Conservation (phyloP, 768 basidiomycete species). For the Dioszegia hungarica region DNA sequence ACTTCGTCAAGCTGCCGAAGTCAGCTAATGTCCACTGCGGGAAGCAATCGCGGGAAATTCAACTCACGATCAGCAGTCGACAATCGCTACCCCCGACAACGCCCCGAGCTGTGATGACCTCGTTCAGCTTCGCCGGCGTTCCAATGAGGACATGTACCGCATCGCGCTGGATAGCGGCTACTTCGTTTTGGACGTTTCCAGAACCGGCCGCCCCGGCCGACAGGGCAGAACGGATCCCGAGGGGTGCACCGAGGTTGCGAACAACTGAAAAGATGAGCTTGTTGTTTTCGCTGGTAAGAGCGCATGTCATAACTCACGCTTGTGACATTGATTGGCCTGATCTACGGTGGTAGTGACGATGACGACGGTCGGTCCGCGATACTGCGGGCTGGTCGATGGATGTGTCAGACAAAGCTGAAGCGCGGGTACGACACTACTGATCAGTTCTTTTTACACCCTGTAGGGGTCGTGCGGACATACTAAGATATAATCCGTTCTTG, state of each 20-base stretch:
- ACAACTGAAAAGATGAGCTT: conserved; percentile 30
- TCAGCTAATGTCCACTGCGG: background rate
- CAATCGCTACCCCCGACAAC: conserved; percentile 78
- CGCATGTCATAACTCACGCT: conserved; percentile 39
- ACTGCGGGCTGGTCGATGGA: conserved; percentile 51
- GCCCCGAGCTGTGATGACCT: conserved; percentile 75
- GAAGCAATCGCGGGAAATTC: background rate
- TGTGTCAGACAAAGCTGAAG: conserved; percentile 56
- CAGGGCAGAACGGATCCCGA: conserved; percentile 84
- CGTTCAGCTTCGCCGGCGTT: conserved; percentile 92
- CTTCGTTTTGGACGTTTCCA: conserved; percentile 66
- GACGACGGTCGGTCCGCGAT: conserved; percentile 77
- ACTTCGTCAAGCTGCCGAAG: conserved; percentile 74
- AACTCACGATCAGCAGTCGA: conserved; percentile 69
- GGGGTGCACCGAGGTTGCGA: conserved; percentile 84
- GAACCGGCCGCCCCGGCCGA: conserved; percentile 64
- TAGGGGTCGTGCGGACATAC: conserved; percentile 51
- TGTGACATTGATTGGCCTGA: conserved; percentile 85
- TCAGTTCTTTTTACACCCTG: conserved; percentile 3
- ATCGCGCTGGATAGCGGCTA: conserved; percentile 78
- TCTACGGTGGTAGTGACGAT: conserved; percentile 98
- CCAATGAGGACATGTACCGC: conserved; percentile 95
- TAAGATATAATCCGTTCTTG: conserved; percentile 98
- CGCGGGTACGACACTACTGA: conserved; percentile 42
- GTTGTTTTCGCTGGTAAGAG: too few relatives aligned